Base-by-base conservation (phyloP, 2,329 filamentous ascomycete species). In the Hypoxylon sp. region DNA sequence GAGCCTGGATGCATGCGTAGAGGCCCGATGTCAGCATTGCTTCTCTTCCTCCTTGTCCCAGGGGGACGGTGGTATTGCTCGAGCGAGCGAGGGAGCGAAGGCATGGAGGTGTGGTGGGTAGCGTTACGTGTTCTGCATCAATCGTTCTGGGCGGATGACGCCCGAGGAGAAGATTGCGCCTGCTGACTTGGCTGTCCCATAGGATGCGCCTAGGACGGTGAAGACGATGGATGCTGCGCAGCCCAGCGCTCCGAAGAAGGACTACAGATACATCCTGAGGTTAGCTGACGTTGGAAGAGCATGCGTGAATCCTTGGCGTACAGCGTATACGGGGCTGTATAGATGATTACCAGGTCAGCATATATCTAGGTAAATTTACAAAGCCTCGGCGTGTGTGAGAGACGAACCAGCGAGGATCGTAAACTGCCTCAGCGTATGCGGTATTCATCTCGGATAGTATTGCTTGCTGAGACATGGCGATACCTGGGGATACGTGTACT, bases 101-200 rank as follows among this genome's bases (percentile, higher is more conserved):
- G 28, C 6, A 25, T 5, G 4, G 32, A 28, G 43, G 43, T 17
- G 52, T 38, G 45, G 28, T 38, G 49, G 23, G 46, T 46, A 36
- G 23, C 69, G 48, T 43, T 63, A 74, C 78, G 79, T 82, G 65
- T 81, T 82, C 71, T 83, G 80, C 78, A 82, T 81, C 62, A 84
- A 73, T 56, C 79, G 79, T 2, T 83, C 81, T 5, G 83, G 83
- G 2, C 81, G 81, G 59, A 83, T 74, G 73, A 84, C 76, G 60
- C 82, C 82, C 25, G 78, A 77, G 23, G 81, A 74, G 72, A 83
- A 83, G 71, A 84, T 83, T 60, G 81, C 82, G 36, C 78, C 77
- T 50, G 51, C 95, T 78, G 95, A 96, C 89, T 99, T 98, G 81
- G 96, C 96, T 74, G 96, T 99, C 82, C 96, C 96, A 85, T 98